Conservation (phyloP, 768 basidiomycete genomes). For the Amanita fuliginea region DNA sequence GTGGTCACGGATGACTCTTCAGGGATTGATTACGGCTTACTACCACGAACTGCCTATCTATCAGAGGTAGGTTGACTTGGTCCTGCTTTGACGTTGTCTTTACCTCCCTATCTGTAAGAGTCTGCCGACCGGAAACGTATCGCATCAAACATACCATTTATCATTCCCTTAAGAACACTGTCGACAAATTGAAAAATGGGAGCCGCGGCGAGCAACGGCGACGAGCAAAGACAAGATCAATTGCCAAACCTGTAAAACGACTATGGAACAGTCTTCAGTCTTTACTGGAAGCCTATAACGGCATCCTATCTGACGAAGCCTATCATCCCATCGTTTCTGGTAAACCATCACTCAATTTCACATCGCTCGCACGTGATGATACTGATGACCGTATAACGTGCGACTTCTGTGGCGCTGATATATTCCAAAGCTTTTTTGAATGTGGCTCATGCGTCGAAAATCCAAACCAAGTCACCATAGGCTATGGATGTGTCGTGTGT, state of each 20-base stretch:
- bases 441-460: conserved; percentile 36
- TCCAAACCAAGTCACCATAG: conserved; percentile 10
- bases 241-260: not conserved
- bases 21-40: conserved; percentile 46
- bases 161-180: conserved; percentile 29
- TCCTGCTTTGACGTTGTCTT: not conserved
- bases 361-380: not conserved
- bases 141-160: conserved; percentile 59
- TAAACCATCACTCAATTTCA: conserved; percentile 8
- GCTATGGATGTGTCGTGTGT: conserved; percentile 47
- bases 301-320: conserved; percentile 40
- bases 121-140: conserved; percentile 74
- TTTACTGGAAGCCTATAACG: conserved; percentile 37
- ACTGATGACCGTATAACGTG: conserved; percentile 31
- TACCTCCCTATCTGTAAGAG: conserved; percentile 27
- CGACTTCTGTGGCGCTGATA: conserved; percentile 74
- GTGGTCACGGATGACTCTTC: conserved; percentile 77
- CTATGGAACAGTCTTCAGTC: conserved; percentile 14
- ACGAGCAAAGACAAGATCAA: not conserved
- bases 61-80: conserved; percentile 39
- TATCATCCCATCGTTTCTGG: conserved; percentile 15
- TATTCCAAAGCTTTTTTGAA: conserved; percentile 76
- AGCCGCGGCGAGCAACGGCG: not conserved
- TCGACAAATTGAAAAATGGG: not conserved
- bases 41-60: conserved; percentile 74